Evolutionary conservation across 1,284 basidiomycete species (phyloP).

Genomic region (Tilletia horrida): DNA sequence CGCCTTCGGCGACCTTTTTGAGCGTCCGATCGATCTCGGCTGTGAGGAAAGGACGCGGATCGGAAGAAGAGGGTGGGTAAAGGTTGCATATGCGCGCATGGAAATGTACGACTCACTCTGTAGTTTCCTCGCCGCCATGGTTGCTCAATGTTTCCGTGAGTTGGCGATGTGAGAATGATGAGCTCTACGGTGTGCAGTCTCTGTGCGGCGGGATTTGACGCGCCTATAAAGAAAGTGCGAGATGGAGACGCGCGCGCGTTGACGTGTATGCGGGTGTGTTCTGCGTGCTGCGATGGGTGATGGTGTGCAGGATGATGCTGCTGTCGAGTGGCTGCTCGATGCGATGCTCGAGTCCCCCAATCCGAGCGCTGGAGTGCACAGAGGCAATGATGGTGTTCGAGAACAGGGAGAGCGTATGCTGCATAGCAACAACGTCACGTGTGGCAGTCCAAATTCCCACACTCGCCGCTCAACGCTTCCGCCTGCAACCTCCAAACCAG

Average conservation of each 20-base stretch:
- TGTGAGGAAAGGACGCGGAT: slow-evolving; percentile 19
- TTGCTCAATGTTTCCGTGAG: slow-evolving; percentile 5
- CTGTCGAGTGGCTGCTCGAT: neutral
- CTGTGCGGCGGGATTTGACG: neutral
- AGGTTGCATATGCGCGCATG: neutral
- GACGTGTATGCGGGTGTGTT: neutral
- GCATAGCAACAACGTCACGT: slow-evolving; percentile 16
- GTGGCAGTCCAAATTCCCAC: slow-evolving; percentile 1
- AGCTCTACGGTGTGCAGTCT: no score
- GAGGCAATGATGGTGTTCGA: no score
- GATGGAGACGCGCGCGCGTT: neutral
- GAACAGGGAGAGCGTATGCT: neutral
- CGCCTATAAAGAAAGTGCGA: neutral
- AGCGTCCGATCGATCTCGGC: slow-evolving; percentile 55
- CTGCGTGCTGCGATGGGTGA: neutral
- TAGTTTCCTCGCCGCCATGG: slow-evolving; percentile 53
- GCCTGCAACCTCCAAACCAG: no score
- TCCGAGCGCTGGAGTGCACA: no score
- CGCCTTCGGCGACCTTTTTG: slow-evolving; percentile 54
- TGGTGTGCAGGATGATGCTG: neutral
- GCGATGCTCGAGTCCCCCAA: neutral
- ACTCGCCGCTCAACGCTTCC: no score
- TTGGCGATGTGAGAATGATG: neutral
- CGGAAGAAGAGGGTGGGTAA: neutral
- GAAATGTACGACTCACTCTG: slow-evolving; percentile 31